Evolutionary conservation across 768 basidiomycete species (phyloP).

Genomic region (Amanita molliuscula): DNA sequence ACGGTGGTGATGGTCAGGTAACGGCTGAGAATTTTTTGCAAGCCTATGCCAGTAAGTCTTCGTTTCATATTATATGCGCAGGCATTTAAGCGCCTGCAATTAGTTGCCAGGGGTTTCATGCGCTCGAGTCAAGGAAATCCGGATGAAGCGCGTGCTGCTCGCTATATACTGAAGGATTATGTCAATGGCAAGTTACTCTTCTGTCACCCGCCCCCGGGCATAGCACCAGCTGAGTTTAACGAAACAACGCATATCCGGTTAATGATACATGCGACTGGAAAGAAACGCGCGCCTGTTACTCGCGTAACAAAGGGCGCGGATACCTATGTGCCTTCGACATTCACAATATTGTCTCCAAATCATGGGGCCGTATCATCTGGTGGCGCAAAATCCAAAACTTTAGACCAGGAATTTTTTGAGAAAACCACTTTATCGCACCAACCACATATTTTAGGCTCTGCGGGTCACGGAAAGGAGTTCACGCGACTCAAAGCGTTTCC

Average conservation of each 20-base stretch:
- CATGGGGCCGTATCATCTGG: constrained; percentile 14
- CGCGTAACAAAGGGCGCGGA: constrained; percentile 79
- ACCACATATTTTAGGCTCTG: constrained; percentile 54
- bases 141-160: constrained; percentile 89
- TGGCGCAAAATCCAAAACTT: constrained; percentile 47
- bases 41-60: constrained; percentile 81
- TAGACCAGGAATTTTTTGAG: constrained; percentile 83
- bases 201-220: constrained; percentile 80
- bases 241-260: constrained; percentile 47
- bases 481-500: constrained; percentile 62
- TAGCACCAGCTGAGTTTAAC: constrained; percentile 66
- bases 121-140: constrained; percentile 94
- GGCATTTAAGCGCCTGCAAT: constrained; percentile 8
- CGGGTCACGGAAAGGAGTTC: constrained; percentile 47
- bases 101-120: constrained; percentile 89
- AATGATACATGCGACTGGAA: constrained; percentile 50
- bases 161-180: constrained; percentile 93
- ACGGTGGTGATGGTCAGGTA: constrained; percentile 72
- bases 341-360: constrained; percentile 16
- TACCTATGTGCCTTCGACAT: constrained; percentile 55
- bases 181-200: constrained; percentile 89
- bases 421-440: constrained; percentile 41
- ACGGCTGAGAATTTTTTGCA: constrained; percentile 76
- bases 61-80: background rate
- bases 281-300: constrained; percentile 83